phyloP scores from a whole-genome alignment of 2,329 filamentous ascomycete genomes.

The Exophiala sp. region DNA sequence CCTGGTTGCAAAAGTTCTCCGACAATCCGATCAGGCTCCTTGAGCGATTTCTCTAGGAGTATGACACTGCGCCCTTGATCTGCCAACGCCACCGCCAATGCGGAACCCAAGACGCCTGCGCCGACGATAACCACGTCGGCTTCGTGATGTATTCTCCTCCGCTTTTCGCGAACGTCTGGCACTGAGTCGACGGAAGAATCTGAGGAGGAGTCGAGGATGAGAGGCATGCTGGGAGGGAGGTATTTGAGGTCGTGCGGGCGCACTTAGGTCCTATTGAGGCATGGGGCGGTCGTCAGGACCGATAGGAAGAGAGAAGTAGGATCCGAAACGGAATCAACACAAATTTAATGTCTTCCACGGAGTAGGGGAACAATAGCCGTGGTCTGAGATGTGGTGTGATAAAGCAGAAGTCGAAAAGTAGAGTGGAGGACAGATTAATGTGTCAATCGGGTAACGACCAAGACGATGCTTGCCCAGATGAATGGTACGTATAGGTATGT shows the following conservation, averaged over 20 bases:
- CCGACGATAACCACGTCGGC: conserved; percentile 86
- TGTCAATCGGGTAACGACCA: not conserved
- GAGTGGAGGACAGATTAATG: not conserved
- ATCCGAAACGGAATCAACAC: not conserved
- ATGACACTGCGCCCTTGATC: conserved; percentile 87
- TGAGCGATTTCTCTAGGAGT: conserved; percentile 79
- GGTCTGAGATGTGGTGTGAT: conserved; percentile 55
- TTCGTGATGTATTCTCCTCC: conserved; percentile 53
- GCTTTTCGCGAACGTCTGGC: conserved; percentile 36
- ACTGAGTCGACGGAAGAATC: conserved; percentile 25
- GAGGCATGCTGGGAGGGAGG: conserved; percentile 22
- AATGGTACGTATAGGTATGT: too few species aligned
- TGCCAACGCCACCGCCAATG: conserved; percentile 74
- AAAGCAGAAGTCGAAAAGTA: conserved; percentile 1
- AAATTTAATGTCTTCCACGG: not conserved
- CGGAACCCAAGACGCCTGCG: conserved; percentile 83
- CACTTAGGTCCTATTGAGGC: conserved; percentile 4
- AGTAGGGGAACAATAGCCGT: conserved; percentile 3
- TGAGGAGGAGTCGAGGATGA: conserved; percentile 29
- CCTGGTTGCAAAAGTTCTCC: conserved; percentile 93
- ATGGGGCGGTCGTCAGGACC: conserved; percentile 4
- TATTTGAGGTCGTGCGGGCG: not conserved
- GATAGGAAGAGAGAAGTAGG: not conserved
- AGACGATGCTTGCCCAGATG: too few species aligned
- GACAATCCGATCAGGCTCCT: conserved; percentile 91